Evolutionary conservation across 2,329 filamentous ascomycete species (phyloP).

Genomic region (Phialophora tarda): DNA sequence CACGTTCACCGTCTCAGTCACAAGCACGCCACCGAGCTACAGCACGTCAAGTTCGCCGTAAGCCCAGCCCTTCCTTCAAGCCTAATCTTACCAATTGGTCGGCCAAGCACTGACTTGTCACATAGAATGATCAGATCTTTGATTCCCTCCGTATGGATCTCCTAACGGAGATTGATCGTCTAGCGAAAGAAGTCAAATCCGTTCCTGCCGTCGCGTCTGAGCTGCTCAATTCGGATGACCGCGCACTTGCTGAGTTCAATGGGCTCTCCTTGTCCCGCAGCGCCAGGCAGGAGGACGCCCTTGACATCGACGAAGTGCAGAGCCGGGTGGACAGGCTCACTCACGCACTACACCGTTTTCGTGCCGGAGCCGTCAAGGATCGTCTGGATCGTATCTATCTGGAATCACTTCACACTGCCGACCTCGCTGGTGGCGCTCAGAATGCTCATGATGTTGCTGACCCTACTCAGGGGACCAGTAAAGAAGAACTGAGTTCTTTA

Average conservation of each 20-base stretch:
- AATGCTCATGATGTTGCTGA: conserved; percentile 1
- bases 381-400: conserved; percentile 36
- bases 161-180: conserved; percentile 11
- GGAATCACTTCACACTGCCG: conserved; percentile 16
- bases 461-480: conserved; percentile 6
- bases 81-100: not conserved
- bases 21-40: conserved; percentile 25
- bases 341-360: conserved; percentile 27
- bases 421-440: not conserved
- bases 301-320: conserved; percentile 16
- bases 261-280: conserved; percentile 8
- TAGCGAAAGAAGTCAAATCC: conserved; percentile 23
- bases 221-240: conserved; percentile 32
- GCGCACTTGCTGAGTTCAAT: conserved; percentile 26
- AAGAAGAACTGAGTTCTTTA: conserved; percentile 32
- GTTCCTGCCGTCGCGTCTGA: conserved; percentile 12
- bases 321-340: conserved; percentile 21
- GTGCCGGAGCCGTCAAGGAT: conserved; percentile 28
- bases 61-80: not conserved
- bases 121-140: conserved; percentile 26
- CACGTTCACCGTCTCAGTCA: conserved; percentile 23
- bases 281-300: not conserved
- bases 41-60: conserved; percentile 33
- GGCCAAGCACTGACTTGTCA: not conserved
- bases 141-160: conserved; percentile 17